Evolutionary conservation across 2,329 filamentous ascomycete species (phyloP), one percentile per base, ranked within the genome.

Genomic region (Nannizzia gypsea): DNA sequence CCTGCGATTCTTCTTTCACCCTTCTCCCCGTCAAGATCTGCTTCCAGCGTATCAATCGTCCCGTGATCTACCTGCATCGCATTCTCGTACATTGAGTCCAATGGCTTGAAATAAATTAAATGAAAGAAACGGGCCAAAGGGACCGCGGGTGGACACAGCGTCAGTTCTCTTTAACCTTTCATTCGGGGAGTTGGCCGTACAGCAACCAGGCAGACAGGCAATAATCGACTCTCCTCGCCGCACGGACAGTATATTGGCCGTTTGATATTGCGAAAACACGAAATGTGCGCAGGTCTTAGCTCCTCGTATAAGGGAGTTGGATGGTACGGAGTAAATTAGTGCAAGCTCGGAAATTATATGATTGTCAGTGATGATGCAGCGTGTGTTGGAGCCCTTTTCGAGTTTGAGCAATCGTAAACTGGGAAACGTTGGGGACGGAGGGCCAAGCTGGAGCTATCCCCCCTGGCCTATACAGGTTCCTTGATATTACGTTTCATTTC

Each of bases 401-500:
- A 36, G 9, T 8, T 36, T 13, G 31, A 13, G 31, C 31, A 52
- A 52, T 26, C 48, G 8, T 28, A 13, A 22, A 26, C 5, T 36
- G 9, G 31, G 4, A 11, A 28, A n/a, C 24, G 48, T 52, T 52
- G 22, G 26, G 48, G 26, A 36, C 31, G 31, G 31, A 13, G 44
- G 17, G 44, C 44, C 13, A 52, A 52, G 48, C 13, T 28, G 26
- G 22, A 52, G 48, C 22, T 52, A 24, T 31, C 24, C 48, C 46
- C 48, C 48, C 48, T 52, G 9, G 48, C 6, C 48, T 52, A 52
- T 52, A 52, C 22, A 52, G 22, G n/a, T 9, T 15, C 48, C 22
- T n/a, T 52, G 48, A 52, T 52, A 52, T 52, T 42, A 13, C 48
- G 48, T 52, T 52, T 52, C 48, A 52, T 52, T 52, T 52, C 22